Base-by-base conservation (phyloP, 176 grass and related monocot genomes). In the Themeda triandra region DNA sequence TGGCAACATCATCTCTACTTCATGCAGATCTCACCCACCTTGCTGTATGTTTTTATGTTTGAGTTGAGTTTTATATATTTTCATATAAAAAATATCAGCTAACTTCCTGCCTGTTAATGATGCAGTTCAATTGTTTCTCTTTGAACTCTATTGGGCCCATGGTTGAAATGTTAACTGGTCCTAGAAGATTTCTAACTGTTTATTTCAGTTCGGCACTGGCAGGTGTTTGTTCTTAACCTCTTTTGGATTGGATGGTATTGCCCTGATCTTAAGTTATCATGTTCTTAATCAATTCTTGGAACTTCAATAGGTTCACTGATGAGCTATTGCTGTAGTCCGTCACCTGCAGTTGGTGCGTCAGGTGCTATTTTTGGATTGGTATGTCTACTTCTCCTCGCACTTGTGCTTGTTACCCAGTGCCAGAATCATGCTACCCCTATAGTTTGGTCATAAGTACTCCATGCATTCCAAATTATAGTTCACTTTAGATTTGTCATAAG, bases 311-410 rank as follows among this genome's bases (percentile, higher is more conserved):
- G 96, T 94, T 93, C 96, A 24, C 13, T 95, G 48, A 89, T 98
- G 93, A 98, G 96, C 73, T 98, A 95, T 45, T 19, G 24, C 14
- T 98, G 71, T 49, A 85, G 89, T 21, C 63, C 63, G 41, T 87
- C 77, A 41, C 93, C 93, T 85, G 83, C 91, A 49, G 87, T 98
- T 82, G 96, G 96, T 82, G 92, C 93, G 13, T 98, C 96, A 66
- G 96, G 93, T 45, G 96, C 93, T 41, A 93, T 98, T 80, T 98
- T 95, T 75, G 89, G 96, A 90, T 82, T 98, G 88, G 96, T 98
- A 93, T 51, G 56, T 80, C 33, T 53, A 46, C 23, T 83, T 79
- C 69, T 18, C 10, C 64, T 18, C 7, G 67, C 78, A 11, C 9
- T 27, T 25, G 30, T 15, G 15, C 6, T 13, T 2, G n/a, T 36